These are phyloP conservation scores for Volvox reticuliferus DNA, from an alignment of 139 green algal species.

Conservation along the genomic window DNA sequence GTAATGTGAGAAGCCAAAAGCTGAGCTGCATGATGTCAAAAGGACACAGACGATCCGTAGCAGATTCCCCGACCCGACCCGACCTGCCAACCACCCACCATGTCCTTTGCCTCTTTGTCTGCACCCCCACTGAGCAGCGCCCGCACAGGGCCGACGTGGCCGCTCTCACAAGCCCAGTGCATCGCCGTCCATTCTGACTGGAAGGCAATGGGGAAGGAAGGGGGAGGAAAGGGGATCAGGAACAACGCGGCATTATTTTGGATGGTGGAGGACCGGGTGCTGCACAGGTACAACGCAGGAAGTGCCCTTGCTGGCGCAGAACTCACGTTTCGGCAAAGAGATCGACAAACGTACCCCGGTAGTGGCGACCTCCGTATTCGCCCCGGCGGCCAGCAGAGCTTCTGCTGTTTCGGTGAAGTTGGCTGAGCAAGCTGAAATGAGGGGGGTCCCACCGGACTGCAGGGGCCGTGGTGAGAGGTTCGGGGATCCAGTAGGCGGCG, in stretches of 20 bases:
- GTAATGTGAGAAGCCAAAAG: too few relatives aligned
- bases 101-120: constrained; percentile 25
- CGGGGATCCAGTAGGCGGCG: too few relatives aligned
- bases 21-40: too few relatives aligned
- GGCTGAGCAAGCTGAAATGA: constrained; percentile 6
- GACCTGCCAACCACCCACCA: background rate
- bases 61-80: too few relatives aligned
- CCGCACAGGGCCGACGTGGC: constrained; percentile 8
- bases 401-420: constrained; percentile 37
- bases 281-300: too few relatives aligned
- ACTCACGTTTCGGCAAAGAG: too few relatives aligned
- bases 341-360: background rate
- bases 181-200: constrained; percentile 27
- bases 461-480: background rate
- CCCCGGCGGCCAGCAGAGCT: constrained; percentile 25
- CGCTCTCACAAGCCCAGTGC: constrained; percentile 27
- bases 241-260: too few relatives aligned
- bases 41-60: too few relatives aligned
- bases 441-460: constrained; percentile 14
- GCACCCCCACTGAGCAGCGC: background rate
- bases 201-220: background rate
- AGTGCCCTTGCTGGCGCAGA: too few relatives aligned
- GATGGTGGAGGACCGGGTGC: too few relatives aligned
- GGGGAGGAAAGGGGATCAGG: background rate
- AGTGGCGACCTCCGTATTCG: constrained; percentile 15